phyloP scores from a whole-genome alignment of 78 protist species.

The Creolimax fragrantissima region DNA sequence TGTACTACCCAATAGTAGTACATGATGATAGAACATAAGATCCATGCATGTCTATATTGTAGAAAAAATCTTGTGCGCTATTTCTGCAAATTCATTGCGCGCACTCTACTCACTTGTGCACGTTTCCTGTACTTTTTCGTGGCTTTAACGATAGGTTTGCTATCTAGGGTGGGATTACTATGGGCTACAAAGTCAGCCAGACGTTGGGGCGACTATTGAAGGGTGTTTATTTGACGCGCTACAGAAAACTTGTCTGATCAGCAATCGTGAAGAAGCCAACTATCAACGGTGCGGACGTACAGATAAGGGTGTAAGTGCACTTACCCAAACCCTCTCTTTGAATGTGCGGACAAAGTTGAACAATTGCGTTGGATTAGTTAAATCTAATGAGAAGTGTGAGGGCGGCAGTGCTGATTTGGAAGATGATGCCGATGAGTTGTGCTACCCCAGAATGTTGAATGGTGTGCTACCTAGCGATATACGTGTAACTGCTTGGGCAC shows the following conservation, averaged over 20 bases:
- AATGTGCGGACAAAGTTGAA: constrained; percentile 3
- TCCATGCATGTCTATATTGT: too few relatives aligned
- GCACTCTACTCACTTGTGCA: too few relatives aligned
- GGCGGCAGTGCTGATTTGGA: background rate
- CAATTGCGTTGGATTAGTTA: background rate
- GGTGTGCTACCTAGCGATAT: constrained; percentile 54
- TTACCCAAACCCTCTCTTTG: constrained; percentile 43
- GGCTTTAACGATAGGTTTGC: constrained; percentile 11
- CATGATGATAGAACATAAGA: too few relatives aligned
- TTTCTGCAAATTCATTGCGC: too few relatives aligned
- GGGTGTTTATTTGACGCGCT: constrained; percentile 18
- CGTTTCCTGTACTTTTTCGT: too few relatives aligned
- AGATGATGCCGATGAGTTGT: constrained; percentile 27
- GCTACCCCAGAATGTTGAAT: constrained; percentile 49
- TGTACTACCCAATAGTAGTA: too few relatives aligned
- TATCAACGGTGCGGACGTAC: constrained; percentile 58
- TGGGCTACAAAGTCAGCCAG: constrained; percentile 35
- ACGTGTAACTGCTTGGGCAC: constrained; percentile 54
- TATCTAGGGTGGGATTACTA: constrained; percentile 33
- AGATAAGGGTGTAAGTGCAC: constrained; percentile 61
- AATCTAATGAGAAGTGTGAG: too few relatives aligned
- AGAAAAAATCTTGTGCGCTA: too few relatives aligned
- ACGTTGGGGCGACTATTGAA: constrained; percentile 34
- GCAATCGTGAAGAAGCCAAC: background rate
- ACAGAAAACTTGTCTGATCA: background rate